phyloP scores from a whole-genome alignment of 768 basidiomycete species.

The Butyriboletus loyo region DNA sequence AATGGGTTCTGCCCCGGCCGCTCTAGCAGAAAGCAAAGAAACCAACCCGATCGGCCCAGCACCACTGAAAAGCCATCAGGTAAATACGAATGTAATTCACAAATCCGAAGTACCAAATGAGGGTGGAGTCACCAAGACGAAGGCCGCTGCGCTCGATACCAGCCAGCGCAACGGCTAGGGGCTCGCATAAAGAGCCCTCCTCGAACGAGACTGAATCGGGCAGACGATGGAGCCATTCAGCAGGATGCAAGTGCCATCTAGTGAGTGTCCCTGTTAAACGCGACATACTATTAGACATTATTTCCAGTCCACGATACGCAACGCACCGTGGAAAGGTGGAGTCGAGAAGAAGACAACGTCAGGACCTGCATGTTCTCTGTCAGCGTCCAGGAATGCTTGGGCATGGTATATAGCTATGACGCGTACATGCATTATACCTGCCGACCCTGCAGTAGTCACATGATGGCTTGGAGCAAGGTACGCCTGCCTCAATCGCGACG shows the following conservation, averaged over 20 bases:
- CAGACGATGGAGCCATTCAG: slow-evolving; percentile 64
- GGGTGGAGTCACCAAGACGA: slow-evolving; percentile 59
- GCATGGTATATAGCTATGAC: neutral
- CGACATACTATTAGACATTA: neutral
- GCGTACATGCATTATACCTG: slow-evolving; percentile 57
- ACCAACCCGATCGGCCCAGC: slow-evolving; percentile 67
- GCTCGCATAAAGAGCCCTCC: slow-evolving; percentile 67
- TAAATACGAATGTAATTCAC: neutral
- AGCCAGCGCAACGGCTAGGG: slow-evolving; percentile 63
- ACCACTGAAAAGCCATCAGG: slow-evolving; percentile 41
- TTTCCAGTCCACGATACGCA: neutral
- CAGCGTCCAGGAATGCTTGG: neutral
- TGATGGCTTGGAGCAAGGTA: slow-evolving; percentile 60
- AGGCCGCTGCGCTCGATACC: slow-evolving; percentile 65
- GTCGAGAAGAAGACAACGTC: slow-evolving; percentile 67
- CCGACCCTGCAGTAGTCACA: slow-evolving; percentile 64
- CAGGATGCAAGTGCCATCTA: slow-evolving; percentile 65
- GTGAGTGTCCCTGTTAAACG: slow-evolving; percentile 51
- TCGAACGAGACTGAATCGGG: slow-evolving; percentile 62
- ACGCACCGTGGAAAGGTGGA: slow-evolving; percentile 60
- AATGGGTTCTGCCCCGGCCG: slow-evolving; percentile 68
- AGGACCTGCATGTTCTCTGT: slow-evolving; percentile 25
- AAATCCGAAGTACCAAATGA: slow-evolving; percentile 49
- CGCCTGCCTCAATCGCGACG: slow-evolving; percentile 68
- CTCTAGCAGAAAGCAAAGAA: slow-evolving; percentile 58